Evolutionary conservation across 176 grass and related monocot genomes (phyloP).

Genomic region (Oropetium thomaeum): DNA sequence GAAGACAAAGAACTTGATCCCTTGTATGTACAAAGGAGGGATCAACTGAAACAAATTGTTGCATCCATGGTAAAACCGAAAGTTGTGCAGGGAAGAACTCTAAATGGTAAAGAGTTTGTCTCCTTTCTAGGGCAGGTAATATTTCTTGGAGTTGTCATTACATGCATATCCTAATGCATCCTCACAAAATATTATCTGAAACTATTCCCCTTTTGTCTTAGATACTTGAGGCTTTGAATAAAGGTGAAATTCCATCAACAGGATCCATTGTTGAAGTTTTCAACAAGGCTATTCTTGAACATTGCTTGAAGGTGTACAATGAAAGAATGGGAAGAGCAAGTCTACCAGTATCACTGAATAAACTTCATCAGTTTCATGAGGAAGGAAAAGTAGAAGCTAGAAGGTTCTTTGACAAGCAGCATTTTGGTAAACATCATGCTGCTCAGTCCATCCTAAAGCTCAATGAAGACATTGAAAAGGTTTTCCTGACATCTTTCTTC

Average conservation of each 20-base stretch:
- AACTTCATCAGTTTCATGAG: conserved; percentile 58
- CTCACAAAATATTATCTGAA: conserved; percentile 20
- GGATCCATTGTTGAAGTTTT: conserved; percentile 91
- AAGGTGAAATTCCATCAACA: conserved; percentile 95
- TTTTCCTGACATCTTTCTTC: conserved; percentile 14
- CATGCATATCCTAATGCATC: not conserved
- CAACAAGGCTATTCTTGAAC: conserved; percentile 90
- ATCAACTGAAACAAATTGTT: conserved; percentile 77
- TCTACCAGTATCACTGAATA: conserved; percentile 64
- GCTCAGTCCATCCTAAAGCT: conserved; percentile 61
- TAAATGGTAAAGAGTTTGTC: conserved; percentile 90
- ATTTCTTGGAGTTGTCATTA: not conserved
- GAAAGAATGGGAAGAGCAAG: conserved; percentile 51
- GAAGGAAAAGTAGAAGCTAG: conserved; percentile 46
- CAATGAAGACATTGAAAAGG: conserved; percentile 84
- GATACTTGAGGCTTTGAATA: conserved; percentile 93
- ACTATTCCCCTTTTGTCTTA: conserved; percentile 33
- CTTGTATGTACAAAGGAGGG: conserved; percentile 71
- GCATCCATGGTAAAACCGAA: conserved; percentile 76
- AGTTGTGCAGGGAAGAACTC: conserved; percentile 77
- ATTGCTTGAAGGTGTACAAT: conserved; percentile 74
- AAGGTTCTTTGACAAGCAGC: conserved; percentile 67
- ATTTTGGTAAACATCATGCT: conserved; percentile 88
- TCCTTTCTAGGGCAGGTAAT: conserved; percentile 75
- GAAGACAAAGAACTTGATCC: conserved; percentile 68